Evolutionary conservation across 2,329 filamentous ascomycete species (phyloP).

Genomic region (Trichoderma koningiopsis): DNA sequence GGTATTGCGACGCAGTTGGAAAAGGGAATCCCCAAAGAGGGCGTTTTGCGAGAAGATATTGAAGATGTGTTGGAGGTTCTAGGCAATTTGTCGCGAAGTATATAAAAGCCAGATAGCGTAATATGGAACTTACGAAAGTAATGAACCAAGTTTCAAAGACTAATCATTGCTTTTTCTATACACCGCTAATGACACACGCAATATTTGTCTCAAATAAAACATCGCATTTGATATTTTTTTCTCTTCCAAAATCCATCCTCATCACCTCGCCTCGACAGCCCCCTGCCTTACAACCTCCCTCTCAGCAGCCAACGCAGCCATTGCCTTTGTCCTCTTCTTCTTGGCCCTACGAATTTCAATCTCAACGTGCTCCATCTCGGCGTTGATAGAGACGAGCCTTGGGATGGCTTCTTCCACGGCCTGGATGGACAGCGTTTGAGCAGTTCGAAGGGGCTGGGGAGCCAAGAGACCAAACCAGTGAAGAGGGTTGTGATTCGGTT

Average conservation of each 20-base stretch:
- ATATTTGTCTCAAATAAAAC: background rate
- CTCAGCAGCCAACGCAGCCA: conserved; percentile 41
- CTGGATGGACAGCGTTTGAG: conserved; percentile 60
- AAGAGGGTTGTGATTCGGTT: conserved; percentile 47
- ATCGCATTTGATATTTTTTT: background rate
- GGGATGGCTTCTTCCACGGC: conserved; percentile 61
- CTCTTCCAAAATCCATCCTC: conserved; percentile 23
- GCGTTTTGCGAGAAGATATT: conserved; percentile 46
- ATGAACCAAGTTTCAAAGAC: background rate
- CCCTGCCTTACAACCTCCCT: conserved; percentile 29
- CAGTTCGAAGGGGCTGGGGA: conserved; percentile 54
- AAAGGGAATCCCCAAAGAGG: conserved; percentile 34
- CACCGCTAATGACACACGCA: background rate
- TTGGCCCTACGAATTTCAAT: conserved; percentile 66
- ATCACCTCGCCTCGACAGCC: conserved; percentile 26
- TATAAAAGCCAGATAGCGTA: background rate
- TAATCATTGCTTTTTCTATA: background rate
- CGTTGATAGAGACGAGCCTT: conserved; percentile 57
- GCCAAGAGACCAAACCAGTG: conserved; percentile 59
- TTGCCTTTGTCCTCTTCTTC: conserved; percentile 55
- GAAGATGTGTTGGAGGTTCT: conserved; percentile 48
- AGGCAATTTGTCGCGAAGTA: conserved; percentile 27
- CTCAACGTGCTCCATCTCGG: conserved; percentile 66
- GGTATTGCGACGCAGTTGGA: conserved; percentile 51
- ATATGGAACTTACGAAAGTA: background rate